Evolutionary conservation across 495 filamentous ascomycete genomes (phyloP).

Genomic region (Aspergillus egyptiacus): DNA sequence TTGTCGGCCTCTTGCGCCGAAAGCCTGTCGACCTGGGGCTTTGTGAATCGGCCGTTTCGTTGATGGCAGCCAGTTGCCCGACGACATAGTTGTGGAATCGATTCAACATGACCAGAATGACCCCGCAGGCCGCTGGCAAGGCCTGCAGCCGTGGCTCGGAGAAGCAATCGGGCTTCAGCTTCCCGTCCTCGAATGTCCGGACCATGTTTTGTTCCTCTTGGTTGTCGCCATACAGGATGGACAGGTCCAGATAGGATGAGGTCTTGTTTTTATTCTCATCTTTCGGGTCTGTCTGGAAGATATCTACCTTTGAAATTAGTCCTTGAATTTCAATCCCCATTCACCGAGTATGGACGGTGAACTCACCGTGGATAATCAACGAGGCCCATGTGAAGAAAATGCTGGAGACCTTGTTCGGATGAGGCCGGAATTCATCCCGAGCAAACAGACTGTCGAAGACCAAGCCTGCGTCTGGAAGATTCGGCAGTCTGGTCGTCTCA

Average conservation of each 20-base stretch:
- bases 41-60: slow-evolving; percentile 36
- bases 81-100: slow-evolving; percentile 42
- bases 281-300: slow-evolving; percentile 42
- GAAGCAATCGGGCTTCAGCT: slow-evolving; percentile 51
- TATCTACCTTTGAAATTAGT: no score
- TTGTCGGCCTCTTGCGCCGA: neutral
- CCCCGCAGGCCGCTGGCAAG: slow-evolving; percentile 43
- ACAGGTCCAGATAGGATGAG: slow-evolving; percentile 53
- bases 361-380: slow-evolving; percentile 43
- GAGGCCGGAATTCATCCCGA: slow-evolving; percentile 9
- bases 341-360: no score
- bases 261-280: slow-evolving; percentile 42
- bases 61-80: slow-evolving; percentile 28
- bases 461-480: slow-evolving; percentile 19
- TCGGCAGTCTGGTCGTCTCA: slow-evolving; percentile 13
- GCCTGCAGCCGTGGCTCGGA: slow-evolving; percentile 41
- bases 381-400: slow-evolving; percentile 45
- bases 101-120: slow-evolving; percentile 37
- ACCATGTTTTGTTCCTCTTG: slow-evolving; percentile 41
- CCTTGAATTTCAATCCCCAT: no score
- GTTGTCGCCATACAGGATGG: slow-evolving; percentile 48
- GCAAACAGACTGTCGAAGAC: slow-evolving; percentile 10
- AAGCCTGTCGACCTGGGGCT: neutral
- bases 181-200: slow-evolving; percentile 41
- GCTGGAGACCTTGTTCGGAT: slow-evolving; percentile 29